These are phyloP conservation scores for Leccinum arenicola DNA, from an alignment of 768 basidiomycete species.

Conservation along the genomic window DNA sequence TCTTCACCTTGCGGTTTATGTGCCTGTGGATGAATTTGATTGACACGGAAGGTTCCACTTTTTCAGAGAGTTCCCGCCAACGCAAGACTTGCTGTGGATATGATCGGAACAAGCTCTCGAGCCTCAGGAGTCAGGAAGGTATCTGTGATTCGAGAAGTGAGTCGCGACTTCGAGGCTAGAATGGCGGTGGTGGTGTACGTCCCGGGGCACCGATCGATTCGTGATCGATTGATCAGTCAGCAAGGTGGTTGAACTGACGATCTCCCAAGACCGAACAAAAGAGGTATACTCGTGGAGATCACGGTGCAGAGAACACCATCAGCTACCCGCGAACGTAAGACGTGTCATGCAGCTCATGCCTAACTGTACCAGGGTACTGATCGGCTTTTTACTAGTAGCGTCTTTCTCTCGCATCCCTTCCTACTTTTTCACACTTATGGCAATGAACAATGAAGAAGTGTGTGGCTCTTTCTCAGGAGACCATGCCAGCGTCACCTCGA, in stretches of 20 bases:
- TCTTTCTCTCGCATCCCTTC: not conserved
- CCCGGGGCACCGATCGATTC: not conserved
- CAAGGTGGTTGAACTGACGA: not conserved
- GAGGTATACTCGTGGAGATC: not conserved
- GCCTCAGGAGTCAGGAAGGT: conserved; percentile 22
- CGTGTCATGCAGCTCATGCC: not conserved
- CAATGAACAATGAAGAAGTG: not conserved
- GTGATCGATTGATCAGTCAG: not conserved
- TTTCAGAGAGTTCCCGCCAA: not conserved
- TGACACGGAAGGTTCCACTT: not conserved
- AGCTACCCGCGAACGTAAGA: not conserved
- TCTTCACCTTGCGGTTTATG: conserved; percentile 1
- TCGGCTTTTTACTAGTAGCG: not conserved
- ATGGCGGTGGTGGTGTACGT: not conserved
- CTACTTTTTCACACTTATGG: not conserved
- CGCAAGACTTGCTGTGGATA: conserved; percentile 3
- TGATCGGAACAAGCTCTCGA: conserved; percentile 1
- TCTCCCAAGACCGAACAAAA: not conserved
- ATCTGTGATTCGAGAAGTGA: conserved; percentile 1
- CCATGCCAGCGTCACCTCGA: not conserved
- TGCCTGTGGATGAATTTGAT: conserved; percentile 1
- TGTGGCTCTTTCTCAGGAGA: not conserved
- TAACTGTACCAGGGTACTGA: not conserved
- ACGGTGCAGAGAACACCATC: not conserved
- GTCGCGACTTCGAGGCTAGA: not conserved